Evolutionary conservation across 345 rosid genomes (phyloP), one percentile per base, ranked within the genome.

Genomic region (Kandelia obovata): DNA sequence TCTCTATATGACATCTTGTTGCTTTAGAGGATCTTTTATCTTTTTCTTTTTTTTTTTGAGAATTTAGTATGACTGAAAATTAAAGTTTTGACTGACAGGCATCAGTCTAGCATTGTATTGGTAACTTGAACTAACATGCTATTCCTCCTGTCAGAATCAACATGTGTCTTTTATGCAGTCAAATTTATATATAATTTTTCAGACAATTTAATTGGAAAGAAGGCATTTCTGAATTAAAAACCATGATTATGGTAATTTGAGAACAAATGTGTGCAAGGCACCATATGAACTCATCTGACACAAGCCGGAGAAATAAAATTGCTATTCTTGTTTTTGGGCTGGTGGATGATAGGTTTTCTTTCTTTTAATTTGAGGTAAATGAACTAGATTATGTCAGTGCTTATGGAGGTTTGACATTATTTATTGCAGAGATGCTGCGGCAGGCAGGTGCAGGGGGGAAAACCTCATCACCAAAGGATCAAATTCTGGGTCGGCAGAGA

Each of bases 381-480:
- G 35, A 25, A 19, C 43, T 58, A 6, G 9, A 58, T 58, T 64
- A 9, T 47, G 57, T 58, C 37, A 37, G 23, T 17, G 13, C 43
- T 34, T 57, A 8, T n/a, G 2, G 20, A 46, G 34, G 49, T n/a
- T 6, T 57, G 51, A 57, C 30, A 30, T 51, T 64, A 27, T 49
- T 37, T 30, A 2, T 62, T 56, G 55, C 76, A 76, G 80, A 76
- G 65, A 67, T 76, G 66, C 28, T 62, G 61, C 73, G 80, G 23
- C 76, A 67, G 67, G 72, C 76, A 8, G 76, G 75, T n/a, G 67
- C 58, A 30, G 64, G 69, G 13, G 72, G 72, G 65, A 71, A 76
- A 68, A 47, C 75, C 26, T 67, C 79, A 47, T 71, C 76, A 62
- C 79, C 79, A 4, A 76, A 71, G 61, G 75, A 76, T 47, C 61